Evolutionary conservation across 2,329 filamentous ascomycete genomes (phyloP).

Genomic region (Fusarium continuum): DNA sequence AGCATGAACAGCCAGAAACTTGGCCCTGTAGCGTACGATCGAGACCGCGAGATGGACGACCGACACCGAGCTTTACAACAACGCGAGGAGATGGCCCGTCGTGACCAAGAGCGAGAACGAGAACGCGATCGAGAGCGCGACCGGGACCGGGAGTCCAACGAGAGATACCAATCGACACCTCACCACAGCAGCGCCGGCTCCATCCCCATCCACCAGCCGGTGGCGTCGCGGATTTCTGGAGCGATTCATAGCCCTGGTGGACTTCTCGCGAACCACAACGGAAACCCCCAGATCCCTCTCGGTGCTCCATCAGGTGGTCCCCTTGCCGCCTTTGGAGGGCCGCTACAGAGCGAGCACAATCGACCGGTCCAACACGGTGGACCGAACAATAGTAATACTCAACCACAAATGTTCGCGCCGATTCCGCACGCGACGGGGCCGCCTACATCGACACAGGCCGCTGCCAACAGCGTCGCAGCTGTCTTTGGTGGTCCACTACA

Average conservation of each 20-base stretch:
- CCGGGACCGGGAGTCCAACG: slow-evolving; percentile 72
- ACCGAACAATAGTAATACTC: slow-evolving; percentile 56
- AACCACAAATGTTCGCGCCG: slow-evolving; percentile 67
- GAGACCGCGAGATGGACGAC: slow-evolving; percentile 60
- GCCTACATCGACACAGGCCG: slow-evolving; percentile 63
- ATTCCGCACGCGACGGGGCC: slow-evolving; percentile 61
- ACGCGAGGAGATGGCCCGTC: slow-evolving; percentile 58
- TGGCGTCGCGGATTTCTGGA: slow-evolving; percentile 80
- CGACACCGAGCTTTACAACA: slow-evolving; percentile 58
- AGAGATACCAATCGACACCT: slow-evolving; percentile 72
- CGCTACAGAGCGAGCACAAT: slow-evolving; percentile 62
- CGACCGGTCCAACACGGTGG: slow-evolving; percentile 63
- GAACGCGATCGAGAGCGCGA: slow-evolving; percentile 63
- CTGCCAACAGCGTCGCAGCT: slow-evolving; percentile 67
- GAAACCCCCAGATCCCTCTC: slow-evolving; percentile 63
- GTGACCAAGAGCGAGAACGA: slow-evolving; percentile 57
- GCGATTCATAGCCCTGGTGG: slow-evolving; percentile 94
- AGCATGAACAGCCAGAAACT: slow-evolving; percentile 59
- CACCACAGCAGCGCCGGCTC: slow-evolving; percentile 90
- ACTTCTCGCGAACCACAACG: slow-evolving; percentile 78
- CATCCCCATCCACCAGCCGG: slow-evolving; percentile 92
- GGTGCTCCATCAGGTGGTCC: slow-evolving; percentile 61
- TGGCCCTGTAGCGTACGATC: slow-evolving; percentile 56
- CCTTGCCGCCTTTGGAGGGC: slow-evolving; percentile 62
- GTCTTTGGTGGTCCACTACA: slow-evolving; percentile 77